Evolutionary conservation across 2,329 filamentous ascomycete genomes (phyloP), one percentile per base, ranked within the genome.

Genomic region (Paecilomyces variotii): DNA sequence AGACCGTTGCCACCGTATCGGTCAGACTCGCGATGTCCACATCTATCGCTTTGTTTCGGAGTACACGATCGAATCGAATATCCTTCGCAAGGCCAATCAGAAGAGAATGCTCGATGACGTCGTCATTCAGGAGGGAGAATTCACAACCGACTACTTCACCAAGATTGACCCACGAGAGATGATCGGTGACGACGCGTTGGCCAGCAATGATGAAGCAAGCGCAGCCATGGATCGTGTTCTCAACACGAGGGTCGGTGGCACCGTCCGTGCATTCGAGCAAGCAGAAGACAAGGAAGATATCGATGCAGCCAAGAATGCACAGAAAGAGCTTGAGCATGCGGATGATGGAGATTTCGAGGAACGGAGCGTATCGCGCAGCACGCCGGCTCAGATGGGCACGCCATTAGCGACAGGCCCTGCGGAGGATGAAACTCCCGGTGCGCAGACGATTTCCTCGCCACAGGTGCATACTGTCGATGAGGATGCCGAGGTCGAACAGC

Each of bases 21-120:
- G 94, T 1, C 94, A 99, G 74, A 97, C 94, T 0, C 87, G 94
- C 30, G 94, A 99, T 71, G 94, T 99, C 32, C 93, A 97, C 73
- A 97, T 99, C 60, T 99, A 97, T 77, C 91, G 93, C 1, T 86
- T 97, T 24, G 87, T 96, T 7, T 94, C 91, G 10, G 88, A 97
- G 68, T 88, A 95, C 69, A 99, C 94, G 0, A 97, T 99, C 60
- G 94, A 99, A 74, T 93, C 93, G 68, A 99, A 99, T 69, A 99
- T 99, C 61, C 79, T 99, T 45, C 90, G 93, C 63, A 97, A 97
- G 70, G 91, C 91, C 11, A 95, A 94, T 56, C 94, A 99, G 74
- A 99, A 99, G 78, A 90, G 95, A 67, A 91, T 99, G 84, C 83
- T 99, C 0, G 94, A 99, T 68, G 94, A 99, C 63, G 91, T 99